Evolutionary conservation across 106 monocot species (phyloP).

Genomic region (Triglochin maritima): DNA sequence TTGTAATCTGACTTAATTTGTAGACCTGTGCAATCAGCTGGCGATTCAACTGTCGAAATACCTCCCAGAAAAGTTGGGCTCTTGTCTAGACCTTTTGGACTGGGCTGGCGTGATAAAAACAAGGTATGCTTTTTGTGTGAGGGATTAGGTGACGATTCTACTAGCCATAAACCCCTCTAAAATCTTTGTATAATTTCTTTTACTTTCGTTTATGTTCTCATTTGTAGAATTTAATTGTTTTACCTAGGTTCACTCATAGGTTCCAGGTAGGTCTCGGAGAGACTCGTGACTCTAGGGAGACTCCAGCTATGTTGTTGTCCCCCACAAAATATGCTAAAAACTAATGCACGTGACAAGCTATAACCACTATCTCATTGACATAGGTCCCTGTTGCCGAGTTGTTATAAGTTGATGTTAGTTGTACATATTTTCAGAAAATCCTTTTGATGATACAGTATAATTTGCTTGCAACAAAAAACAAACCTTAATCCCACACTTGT

Average conservation of each 20-base stretch:
- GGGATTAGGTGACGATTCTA: background rate
- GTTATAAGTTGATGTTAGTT: no score
- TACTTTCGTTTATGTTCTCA: background rate
- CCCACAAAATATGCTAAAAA: no score
- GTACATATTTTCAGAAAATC: no score
- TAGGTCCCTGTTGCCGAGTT: no score
- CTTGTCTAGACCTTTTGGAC: constrained; percentile 68
- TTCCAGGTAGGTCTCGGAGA: background rate
- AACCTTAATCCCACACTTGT: no score
- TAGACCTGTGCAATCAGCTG: constrained; percentile 24
- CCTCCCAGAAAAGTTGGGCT: constrained; percentile 41
- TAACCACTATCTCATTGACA: no score
- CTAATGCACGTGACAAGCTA: no score
- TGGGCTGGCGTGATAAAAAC: constrained; percentile 79
- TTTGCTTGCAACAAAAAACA: no score
- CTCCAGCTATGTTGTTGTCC: no score
- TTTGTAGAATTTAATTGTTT: background rate
- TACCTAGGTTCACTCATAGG: background rate
- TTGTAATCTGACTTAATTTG: constrained; percentile 7
- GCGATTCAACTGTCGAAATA: constrained; percentile 29
- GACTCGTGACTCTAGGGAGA: no score
- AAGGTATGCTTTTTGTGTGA: constrained; percentile 30
- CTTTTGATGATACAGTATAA: no score
- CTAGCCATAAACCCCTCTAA: background rate
- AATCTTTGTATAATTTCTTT: background rate